A percentile compares a stretch with the other conserved stretches of the same genome.
Evolutionary conservation across 2,329 filamentous ascomycete genomes (phyloP).

Genomic region (Trichoderma cornu-damae): DNA sequence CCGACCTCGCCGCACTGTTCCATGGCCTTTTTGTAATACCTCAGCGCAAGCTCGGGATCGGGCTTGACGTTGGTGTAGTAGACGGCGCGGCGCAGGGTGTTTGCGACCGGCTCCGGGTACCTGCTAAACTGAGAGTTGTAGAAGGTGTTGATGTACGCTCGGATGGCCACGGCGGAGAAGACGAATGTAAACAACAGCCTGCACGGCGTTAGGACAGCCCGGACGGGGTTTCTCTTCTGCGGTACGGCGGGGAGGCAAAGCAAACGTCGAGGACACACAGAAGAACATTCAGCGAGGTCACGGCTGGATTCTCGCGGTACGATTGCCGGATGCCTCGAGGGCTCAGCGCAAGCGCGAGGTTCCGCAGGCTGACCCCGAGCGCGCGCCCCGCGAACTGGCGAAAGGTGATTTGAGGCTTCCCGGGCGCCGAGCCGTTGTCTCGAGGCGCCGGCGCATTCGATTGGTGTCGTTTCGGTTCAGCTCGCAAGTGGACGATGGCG

Average conservation of each 20-base stretch:
- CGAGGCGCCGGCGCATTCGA: slow-evolving; percentile 23
- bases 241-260: too few species aligned
- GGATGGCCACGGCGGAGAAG: slow-evolving; percentile 31
- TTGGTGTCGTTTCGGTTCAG: slow-evolving; percentile 29
- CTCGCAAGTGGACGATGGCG: slow-evolving; percentile 28
- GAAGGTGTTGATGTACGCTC: slow-evolving; percentile 51
- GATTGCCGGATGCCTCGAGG: slow-evolving; percentile 34
- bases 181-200: slow-evolving; percentile 30
- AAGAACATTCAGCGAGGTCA: slow-evolving; percentile 29
- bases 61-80: slow-evolving; percentile 78
- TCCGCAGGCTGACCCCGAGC: slow-evolving; percentile 33
- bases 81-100: slow-evolving; percentile 74
- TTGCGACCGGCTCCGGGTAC: slow-evolving; percentile 66
- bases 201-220: background rate
- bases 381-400: slow-evolving; percentile 28
- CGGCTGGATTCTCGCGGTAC: slow-evolving; percentile 31
- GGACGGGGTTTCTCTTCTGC: rapidly evolving
- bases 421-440: slow-evolving; percentile 21
- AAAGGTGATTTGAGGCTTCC: slow-evolving; percentile 32
- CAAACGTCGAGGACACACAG: slow-evolving; percentile 25
- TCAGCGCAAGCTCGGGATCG: slow-evolving; percentile 70
- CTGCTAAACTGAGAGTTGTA: slow-evolving; percentile 51
- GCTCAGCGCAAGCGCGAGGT: slow-evolving; percentile 32
- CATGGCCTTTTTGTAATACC: slow-evolving; percentile 78
- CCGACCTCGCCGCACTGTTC: slow-evolving; percentile 65